Base-by-base conservation (phyloP, 306 rosid species). In the Amphicarpaea edgeworthii region DNA sequence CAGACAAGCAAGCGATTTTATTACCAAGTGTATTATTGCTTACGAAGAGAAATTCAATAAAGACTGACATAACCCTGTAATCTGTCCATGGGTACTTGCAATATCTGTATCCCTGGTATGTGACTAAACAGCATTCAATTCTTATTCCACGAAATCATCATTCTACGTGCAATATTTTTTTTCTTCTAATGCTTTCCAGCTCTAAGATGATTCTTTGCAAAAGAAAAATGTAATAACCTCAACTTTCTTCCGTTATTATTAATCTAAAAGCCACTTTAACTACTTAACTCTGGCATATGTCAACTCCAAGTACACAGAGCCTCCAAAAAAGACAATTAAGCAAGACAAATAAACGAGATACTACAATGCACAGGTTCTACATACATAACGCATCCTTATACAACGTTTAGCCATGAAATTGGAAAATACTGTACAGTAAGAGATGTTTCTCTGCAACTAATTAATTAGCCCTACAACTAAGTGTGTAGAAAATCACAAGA, bases 401-500 rank as follows among this genome's bases (percentile, higher is more conserved):
- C 87, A 89, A 83, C 42, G 87, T 80, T 78, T 80, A 77, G 71
- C 77, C 82, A 81, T 77, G 70, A 12, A 64, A 80, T 19, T 67
- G 81, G 79, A 72, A 68, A 78, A 73, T 77, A 82, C 97, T 90
- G 93, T 96, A 96, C 99, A 95, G 80, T 83, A 86, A 84, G 59
- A 77, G 73, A 85, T 75, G 85, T 41, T 80, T 61, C 85, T 68
- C 82, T 60, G 84, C 54, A 24, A 72, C 82, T 66, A 70, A 20
- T 28, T 66, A 70, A 26, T 34, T 74, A 66, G 21, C 47, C 80
- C 84, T 71, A 71, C 79, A 77, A 60, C 69, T 76, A 93, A 53
- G 82, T 81, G 86, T 96, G 99, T 81, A 86, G 79, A 79, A 82
- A 96, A 79, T 93, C 96, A 70, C 99, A 93, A 21, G 88, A 43